phyloP scores from a whole-genome alignment of 2,329 filamentous ascomycete species.

The Hypoxylon sp. region DNA sequence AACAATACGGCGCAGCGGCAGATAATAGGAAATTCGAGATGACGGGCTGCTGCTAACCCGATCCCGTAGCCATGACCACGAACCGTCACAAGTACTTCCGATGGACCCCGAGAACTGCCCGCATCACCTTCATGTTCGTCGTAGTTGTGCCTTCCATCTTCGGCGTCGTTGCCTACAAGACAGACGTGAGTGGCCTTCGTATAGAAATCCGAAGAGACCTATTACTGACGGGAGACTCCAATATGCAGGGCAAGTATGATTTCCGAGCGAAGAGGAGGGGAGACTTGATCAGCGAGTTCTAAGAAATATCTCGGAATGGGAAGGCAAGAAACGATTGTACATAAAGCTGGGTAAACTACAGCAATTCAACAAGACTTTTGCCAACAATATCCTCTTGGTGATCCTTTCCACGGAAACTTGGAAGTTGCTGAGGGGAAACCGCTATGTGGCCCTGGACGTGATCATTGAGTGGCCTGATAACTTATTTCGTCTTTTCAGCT shows the following conservation, averaged over 20 bases:
- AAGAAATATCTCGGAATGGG: slow-evolving; percentile 42
- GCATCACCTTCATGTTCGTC: slow-evolving; percentile 83
- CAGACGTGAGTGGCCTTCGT: slow-evolving; percentile 78
- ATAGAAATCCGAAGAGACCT: neutral
- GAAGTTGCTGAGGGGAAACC: neutral
- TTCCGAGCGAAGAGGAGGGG: slow-evolving; percentile 90
- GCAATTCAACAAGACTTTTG: slow-evolving; percentile 51
- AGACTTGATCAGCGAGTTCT: slow-evolving; percentile 87
- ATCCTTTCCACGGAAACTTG: neutral
- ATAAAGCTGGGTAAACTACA: slow-evolving; percentile 56
- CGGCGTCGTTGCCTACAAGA: slow-evolving; percentile 81
- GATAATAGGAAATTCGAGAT: neutral
- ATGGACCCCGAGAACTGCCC: slow-evolving; percentile 88
- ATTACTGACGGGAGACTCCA: slow-evolving; percentile 14
- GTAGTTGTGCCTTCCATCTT: slow-evolving; percentile 79
- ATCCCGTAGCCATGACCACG: slow-evolving; percentile 78
- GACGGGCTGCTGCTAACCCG: slow-evolving; percentile 12
- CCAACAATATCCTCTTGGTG: neutral
- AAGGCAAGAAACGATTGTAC: slow-evolving; percentile 56
- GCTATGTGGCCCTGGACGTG: neutral
- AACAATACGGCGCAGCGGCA: neutral
- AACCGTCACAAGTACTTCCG: slow-evolving; percentile 96
- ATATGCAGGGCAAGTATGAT: slow-evolving; percentile 83
- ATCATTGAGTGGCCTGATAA: neutral
- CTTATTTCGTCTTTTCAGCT: neutral